These are phyloP conservation scores for Pseudogymnoascus sp. DNA, from an alignment of 2,329 filamentous ascomycete genomes.

Conservation along the genomic window DNA sequence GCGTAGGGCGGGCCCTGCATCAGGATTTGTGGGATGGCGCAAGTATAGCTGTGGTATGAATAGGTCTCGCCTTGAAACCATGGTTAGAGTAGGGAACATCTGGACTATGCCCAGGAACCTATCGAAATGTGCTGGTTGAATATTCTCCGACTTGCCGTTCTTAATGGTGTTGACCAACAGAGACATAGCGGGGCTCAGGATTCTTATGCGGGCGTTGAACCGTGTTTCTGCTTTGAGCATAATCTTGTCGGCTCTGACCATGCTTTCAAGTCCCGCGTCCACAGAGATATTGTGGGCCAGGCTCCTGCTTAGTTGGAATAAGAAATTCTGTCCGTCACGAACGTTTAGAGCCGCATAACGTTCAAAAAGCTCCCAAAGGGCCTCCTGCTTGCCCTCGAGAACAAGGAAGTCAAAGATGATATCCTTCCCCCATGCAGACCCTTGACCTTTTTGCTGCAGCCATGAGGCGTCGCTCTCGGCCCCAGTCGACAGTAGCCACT, in stretches of 20 bases:
- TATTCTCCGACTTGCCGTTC: not conserved
- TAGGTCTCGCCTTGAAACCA: not conserved
- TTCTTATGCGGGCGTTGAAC: not conserved
- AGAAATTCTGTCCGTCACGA: not conserved
- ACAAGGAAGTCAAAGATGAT: constrained; percentile 26
- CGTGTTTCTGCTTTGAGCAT: constrained; percentile 17
- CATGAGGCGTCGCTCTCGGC: constrained; percentile 20
- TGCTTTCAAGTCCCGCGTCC: constrained; percentile 14
- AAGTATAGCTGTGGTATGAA: constrained; percentile 18
- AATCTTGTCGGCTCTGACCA: constrained; percentile 17
- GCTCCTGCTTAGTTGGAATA: not conserved
- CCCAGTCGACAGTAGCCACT: constrained; percentile 26
- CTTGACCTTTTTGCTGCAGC: constrained; percentile 15
- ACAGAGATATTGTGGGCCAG: constrained; percentile 9
- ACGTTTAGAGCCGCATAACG: not conserved
- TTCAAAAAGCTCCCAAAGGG: constrained; percentile 25
- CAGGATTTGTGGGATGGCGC: constrained; percentile 22
- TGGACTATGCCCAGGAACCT: constrained; percentile 18
- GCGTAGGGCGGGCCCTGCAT: constrained; percentile 17
- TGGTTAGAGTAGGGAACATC: constrained; percentile 1
- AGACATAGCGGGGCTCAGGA: not conserved
- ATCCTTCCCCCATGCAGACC: constrained; percentile 13
- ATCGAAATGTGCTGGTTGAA: constrained; percentile 17
- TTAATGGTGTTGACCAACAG: not conserved
- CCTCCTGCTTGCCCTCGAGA: constrained; percentile 24